Conservation (phyloP, 192 early-diverging fungal species). For the Chytriomyces hyalinus region DNA sequence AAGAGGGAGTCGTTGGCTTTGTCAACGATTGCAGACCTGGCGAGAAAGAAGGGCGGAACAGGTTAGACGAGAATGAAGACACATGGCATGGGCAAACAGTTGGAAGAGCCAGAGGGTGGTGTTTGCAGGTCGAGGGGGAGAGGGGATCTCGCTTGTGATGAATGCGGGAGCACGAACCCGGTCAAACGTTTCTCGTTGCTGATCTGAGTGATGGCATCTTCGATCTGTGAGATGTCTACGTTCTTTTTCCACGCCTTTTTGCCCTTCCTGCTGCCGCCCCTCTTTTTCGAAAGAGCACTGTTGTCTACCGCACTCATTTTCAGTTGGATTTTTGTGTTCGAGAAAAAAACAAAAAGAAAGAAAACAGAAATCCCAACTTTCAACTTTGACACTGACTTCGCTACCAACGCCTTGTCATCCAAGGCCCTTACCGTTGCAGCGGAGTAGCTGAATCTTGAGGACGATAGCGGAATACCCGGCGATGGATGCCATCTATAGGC, state of each 20-base stretch:
- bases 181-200: constrained; percentile 71
- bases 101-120: too few species aligned
- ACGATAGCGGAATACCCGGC: too few species aligned
- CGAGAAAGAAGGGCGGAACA: constrained; percentile 36
- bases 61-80: background rate
- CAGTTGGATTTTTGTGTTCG: constrained; percentile 2
- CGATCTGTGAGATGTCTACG: constrained; percentile 81
- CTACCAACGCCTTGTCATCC: background rate
- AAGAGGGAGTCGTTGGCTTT: constrained; percentile 69
- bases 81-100: too few species aligned
- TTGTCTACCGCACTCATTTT: background rate
- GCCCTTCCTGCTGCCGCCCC: constrained; percentile 78
- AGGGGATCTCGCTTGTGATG: background rate
- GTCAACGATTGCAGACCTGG: constrained; percentile 49
- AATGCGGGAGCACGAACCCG: constrained; percentile 55
- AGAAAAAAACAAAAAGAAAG: constrained; percentile 35
- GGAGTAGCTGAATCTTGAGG: too few species aligned
- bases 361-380: constrained; percentile 8
- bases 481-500: too few species aligned
- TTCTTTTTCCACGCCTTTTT: constrained; percentile 94
- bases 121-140: background rate
- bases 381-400: background rate
- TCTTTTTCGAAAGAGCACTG: constrained; percentile 44
- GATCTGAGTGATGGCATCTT: constrained; percentile 68
- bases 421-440: too few species aligned